Base-by-base conservation (phyloP, 2,329 filamentous ascomycete species). In the Ascochyta koolunga region DNA sequence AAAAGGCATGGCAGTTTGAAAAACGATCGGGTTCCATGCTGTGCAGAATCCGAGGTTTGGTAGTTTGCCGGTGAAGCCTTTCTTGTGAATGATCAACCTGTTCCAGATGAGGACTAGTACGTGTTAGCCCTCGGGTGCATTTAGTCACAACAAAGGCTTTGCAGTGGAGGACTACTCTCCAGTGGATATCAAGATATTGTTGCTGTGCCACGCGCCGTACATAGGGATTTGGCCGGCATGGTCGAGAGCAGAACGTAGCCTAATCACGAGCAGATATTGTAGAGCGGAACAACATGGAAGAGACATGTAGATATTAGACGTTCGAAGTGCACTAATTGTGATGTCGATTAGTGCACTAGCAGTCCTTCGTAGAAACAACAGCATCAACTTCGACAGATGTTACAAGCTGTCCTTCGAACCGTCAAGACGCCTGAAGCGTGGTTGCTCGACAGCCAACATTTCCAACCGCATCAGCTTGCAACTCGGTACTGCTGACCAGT, bases 1-100 rank as follows among this genome's bases (percentile, higher is more conserved):
- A 40, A 24, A 11, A 37, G 35, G 15, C 31, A 31, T 27, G 31
- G 51, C 29, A 53, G 35, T 54, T 54, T 54, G 33, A 19, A 29
- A 48, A 48, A 31, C 13, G 38, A 39, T 33, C 25, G 33, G 32
- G n/a, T 31, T 19, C 47, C 8, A 29, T 10, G 10, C 36, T 24
- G 35, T n/a, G 36, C 18, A 27, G 15, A 9, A 31, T 38, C 32
- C 43, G 33, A 31, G 9, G 38, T 31, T 31, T 29, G 37, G 19
- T 42, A 16, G 27, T 46, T 18, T 49, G 27, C 9, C 5, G 42
- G 11, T 35, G 6, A 18, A 41, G 29, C 50, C 13, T 41, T 22
- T 22, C 27, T 22, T 13, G 10, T 29, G 22, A 13, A 18, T 15
- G 37, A 11, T 18, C 9, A 19, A 9, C 21, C 19, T 29, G 16